Conservation (phyloP, 495 filamentous ascomycete species). For the Neurospora sublineolata region DNA sequence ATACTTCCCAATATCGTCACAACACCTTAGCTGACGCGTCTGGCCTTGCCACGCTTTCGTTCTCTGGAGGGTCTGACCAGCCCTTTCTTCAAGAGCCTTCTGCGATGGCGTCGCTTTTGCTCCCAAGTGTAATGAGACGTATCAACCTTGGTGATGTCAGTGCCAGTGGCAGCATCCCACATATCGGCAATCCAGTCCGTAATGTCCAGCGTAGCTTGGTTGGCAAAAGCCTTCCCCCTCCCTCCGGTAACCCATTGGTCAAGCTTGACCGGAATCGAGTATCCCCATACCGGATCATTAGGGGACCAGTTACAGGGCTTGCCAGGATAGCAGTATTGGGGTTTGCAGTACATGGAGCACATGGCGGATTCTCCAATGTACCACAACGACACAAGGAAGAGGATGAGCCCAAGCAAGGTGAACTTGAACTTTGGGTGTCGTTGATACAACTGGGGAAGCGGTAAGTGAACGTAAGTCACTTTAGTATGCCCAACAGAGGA, state of each 20-base stretch:
- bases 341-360: slow-evolving; percentile 52
- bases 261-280: slow-evolving; percentile 42
- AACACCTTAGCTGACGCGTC: neutral
- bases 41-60: slow-evolving; percentile 22
- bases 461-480: slow-evolving; percentile 31
- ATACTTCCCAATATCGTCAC: neutral
- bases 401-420: slow-evolving; percentile 45
- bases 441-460: slow-evolving; percentile 49
- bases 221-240: slow-evolving; percentile 20
- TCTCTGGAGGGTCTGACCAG: slow-evolving; percentile 19
- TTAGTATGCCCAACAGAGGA: neutral
- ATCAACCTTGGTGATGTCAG: slow-evolving; percentile 27
- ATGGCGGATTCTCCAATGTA: slow-evolving; percentile 48
- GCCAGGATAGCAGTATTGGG: slow-evolving; percentile 36
- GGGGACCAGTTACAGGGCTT: slow-evolving; percentile 34
- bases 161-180: slow-evolving; percentile 27
- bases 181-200: slow-evolving; percentile 30
- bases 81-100: slow-evolving; percentile 31
- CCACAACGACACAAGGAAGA: slow-evolving; percentile 40
- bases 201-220: slow-evolving; percentile 21
- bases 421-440: slow-evolving; percentile 35
- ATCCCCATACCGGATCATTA: slow-evolving; percentile 41
- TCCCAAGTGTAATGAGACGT: slow-evolving; percentile 16
- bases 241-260: slow-evolving; percentile 43
- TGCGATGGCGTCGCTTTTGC: slow-evolving; percentile 25